Evolutionary conservation across 192 early-diverging fungal species (phyloP), one percentile per base, ranked within the genome.

Genomic region (Allomyces macrogynus): DNA sequence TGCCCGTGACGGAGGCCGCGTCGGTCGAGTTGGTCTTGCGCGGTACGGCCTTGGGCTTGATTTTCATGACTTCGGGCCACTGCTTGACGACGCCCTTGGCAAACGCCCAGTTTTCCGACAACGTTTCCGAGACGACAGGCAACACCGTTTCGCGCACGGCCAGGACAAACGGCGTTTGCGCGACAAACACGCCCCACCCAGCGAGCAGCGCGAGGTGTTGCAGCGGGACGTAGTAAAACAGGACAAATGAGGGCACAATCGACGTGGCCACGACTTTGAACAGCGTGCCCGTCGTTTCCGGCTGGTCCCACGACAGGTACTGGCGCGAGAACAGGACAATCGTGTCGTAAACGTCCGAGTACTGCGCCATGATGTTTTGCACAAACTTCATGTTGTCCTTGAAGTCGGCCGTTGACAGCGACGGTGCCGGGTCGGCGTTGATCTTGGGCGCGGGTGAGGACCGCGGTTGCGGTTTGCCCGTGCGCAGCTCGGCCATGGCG

Each of bases 301-400:
- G 24, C 20, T 62, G 67, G 26, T 60, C 64, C 8, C 26, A 27
- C 26, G 26, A 27, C 26, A 27, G 26, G 26, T 27, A 27, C 26
- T 27, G 26, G 26, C 26, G 26, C 26, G 26, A 27, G 4, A 27
- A 27, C 26, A 27, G 26, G 26, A 27, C 16, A 60, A 25, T 25
- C 10, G 54, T 12, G n/a, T 67, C 65, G 22, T 62, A 25, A n/a
- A 27, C 64, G 20, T 71, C 32, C 23, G 67, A 60, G 20, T 65
- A 73, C 63, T 73, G 64, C 20, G 70, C 72, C 78, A 80, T 80
- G 63, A 69, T 70, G 62, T 80, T 78, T 64, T 80, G 79, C 43
- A 80, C 73, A 62, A 80, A 78, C 63, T 72, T 75, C 68, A 77
- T 69, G 72, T 76, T 77, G 62, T 73, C 74, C 22, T 67, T 64